Conservation (phyloP, 108 stramenopile species). For the Schizochytrium sp. region DNA sequence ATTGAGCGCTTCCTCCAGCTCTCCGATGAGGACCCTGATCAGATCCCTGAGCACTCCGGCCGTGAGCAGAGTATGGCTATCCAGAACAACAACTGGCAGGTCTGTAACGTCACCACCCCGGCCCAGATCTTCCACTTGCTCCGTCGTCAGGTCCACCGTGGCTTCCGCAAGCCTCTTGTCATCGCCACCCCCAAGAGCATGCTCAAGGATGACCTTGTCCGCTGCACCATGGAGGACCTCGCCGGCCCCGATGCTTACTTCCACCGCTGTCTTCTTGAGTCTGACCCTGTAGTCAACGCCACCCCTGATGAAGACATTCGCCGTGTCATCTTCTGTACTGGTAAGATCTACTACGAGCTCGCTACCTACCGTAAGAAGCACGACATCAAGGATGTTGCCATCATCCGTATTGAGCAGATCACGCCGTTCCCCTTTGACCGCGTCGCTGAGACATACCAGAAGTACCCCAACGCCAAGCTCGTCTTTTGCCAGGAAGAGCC, state of each 20-base stretch:
- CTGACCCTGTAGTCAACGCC: constrained; percentile 77
- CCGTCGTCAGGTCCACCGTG: constrained; percentile 96
- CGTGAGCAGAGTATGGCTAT: constrained; percentile 83
- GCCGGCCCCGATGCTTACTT: constrained; percentile 94
- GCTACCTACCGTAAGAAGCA: constrained; percentile 86
- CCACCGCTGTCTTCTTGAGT: constrained; percentile 79
- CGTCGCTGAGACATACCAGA: constrained; percentile 82
- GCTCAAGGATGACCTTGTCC: constrained; percentile 80
- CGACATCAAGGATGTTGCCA: constrained; percentile 86
- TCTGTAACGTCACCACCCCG: constrained; percentile 96
- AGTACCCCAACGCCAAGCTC: constrained; percentile 90
- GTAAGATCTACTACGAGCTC: constrained; percentile 99
- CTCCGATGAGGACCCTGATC: constrained; percentile 94
- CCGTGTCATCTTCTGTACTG: constrained; percentile 93
- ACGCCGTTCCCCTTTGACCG: constrained; percentile 98
- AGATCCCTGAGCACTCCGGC: constrained; percentile 87
- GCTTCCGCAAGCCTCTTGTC: constrained; percentile 98
- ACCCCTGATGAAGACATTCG: constrained; percentile 83
- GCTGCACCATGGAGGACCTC: constrained; percentile 84
- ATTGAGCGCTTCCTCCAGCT: constrained; percentile 96
- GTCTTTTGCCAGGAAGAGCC: constrained; percentile 93
- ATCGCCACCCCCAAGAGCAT: constrained; percentile 96
- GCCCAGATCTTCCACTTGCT: constrained; percentile 99
- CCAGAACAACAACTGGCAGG: constrained; percentile 95
- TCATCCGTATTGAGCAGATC: constrained; percentile 96